phyloP scores from a whole-genome alignment of 1,139 yeast species.

The Pichia sp. region DNA sequence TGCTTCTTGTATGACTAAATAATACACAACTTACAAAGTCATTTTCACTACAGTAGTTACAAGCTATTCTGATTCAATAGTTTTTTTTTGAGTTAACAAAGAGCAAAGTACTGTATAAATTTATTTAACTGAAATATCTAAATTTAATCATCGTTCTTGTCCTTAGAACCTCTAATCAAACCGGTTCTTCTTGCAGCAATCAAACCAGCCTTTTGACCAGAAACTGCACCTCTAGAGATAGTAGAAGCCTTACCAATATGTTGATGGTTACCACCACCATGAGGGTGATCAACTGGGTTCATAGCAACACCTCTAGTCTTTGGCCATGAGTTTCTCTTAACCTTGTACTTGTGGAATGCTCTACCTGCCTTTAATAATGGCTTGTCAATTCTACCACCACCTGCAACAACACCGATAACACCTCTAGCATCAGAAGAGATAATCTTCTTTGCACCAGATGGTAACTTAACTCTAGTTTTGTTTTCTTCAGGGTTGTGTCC shows the following conservation, averaged over 20 bases:
- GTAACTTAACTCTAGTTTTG: slow-evolving; percentile 98
- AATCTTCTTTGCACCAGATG: slow-evolving; percentile 98
- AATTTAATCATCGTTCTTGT: slow-evolving; percentile 38
- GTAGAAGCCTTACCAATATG: slow-evolving; percentile 99
- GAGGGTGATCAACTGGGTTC: slow-evolving; percentile 99
- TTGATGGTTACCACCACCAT: slow-evolving; percentile 99
- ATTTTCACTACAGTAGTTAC: neutral
- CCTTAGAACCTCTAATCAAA: slow-evolving; percentile 99
- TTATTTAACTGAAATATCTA: slow-evolving; percentile 9
- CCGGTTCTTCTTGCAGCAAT: slow-evolving; percentile 99
- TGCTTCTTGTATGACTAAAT: too few relatives aligned
- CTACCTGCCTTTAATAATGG: slow-evolving; percentile 99
- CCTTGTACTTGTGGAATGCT: slow-evolving; percentile 99
- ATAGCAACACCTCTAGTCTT: slow-evolving; percentile 99
- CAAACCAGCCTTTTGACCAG: slow-evolving; percentile 99
- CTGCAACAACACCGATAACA: slow-evolving; percentile 99
- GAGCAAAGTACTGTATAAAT: slow-evolving; percentile 7
- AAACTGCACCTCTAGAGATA: slow-evolving; percentile 98
- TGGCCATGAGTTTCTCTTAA: slow-evolving; percentile 99
- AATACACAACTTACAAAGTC: too few relatives aligned
- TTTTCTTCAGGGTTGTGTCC: slow-evolving; percentile 99
- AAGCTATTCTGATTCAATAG: neutral
- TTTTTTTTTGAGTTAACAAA: slow-evolving; percentile 4
- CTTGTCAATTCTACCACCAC: slow-evolving; percentile 99
- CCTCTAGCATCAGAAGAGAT: slow-evolving; percentile 96